Conservation (phyloP, 192 early-diverging fungal species). For the Backusella australiensis region DNA sequence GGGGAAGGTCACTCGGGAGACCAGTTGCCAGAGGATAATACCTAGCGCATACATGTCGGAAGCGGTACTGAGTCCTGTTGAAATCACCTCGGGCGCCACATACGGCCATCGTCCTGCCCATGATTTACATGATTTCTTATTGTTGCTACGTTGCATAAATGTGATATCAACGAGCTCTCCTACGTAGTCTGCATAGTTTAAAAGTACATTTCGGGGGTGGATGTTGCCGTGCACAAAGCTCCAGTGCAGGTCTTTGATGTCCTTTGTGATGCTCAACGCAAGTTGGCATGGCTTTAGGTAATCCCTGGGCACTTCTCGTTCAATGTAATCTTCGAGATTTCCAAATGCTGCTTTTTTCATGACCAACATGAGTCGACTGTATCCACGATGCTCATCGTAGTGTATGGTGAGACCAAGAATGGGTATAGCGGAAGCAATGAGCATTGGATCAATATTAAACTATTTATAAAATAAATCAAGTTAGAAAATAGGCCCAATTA, state of each 20-base stretch:
- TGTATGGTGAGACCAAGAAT: slow-evolving; percentile 28
- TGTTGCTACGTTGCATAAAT: slow-evolving; percentile 21
- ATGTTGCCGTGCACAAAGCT: slow-evolving; percentile 28
- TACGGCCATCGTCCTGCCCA: slow-evolving; percentile 26
- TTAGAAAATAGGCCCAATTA: background rate
- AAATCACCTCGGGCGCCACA: slow-evolving; percentile 25
- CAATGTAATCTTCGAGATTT: slow-evolving; percentile 23
- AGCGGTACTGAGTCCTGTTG: slow-evolving; percentile 12
- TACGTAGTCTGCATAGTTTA: slow-evolving; percentile 21
- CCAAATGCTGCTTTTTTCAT: slow-evolving; percentile 29
- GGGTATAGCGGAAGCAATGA: slow-evolving; percentile 9
- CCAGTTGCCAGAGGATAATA: slow-evolving; percentile 30
- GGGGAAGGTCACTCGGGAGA: slow-evolving; percentile 31
- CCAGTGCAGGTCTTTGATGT: slow-evolving; percentile 32
- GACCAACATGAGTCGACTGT: slow-evolving; percentile 27
- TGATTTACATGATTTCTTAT: background rate
- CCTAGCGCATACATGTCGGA: slow-evolving; percentile 30
- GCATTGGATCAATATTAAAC: slow-evolving; percentile 14
- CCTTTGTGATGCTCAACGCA: slow-evolving; percentile 22
- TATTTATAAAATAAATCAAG: background rate
- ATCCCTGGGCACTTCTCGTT: slow-evolving; percentile 16
- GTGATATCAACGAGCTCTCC: slow-evolving; percentile 25
- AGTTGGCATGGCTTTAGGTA: slow-evolving; percentile 16
- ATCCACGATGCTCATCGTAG: slow-evolving; percentile 14
- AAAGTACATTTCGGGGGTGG: slow-evolving; percentile 28